Percentiles rank a stretch among this genome's conserved stretches.
These are phyloP conservation scores for Perilla frutescens DNA, from an alignment of 257 asterid genomes.

Conservation along the genomic window DNA sequence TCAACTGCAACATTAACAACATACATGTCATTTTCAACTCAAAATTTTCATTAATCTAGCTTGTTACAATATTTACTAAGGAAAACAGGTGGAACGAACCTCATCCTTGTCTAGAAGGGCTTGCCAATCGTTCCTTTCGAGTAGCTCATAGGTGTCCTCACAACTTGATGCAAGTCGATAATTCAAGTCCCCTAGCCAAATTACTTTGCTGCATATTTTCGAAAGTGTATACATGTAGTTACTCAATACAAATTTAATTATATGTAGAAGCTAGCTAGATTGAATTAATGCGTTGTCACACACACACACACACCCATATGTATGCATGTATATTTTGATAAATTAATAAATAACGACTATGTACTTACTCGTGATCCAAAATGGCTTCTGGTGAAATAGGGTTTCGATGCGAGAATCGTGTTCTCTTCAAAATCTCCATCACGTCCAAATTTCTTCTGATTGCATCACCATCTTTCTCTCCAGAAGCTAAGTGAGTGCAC, in stretches of 20 bases:
- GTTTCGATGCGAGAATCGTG: constrained; percentile 54
- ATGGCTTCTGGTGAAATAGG: constrained; percentile 49
- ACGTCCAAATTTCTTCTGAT: constrained; percentile 71
- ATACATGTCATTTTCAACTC: background rate
- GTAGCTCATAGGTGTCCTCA: constrained; percentile 53
- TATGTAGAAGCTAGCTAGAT: too few relatives aligned
- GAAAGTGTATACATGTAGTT: background rate
- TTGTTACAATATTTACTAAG: too few relatives aligned
- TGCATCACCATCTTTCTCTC: constrained; percentile 75
- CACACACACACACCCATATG: background rate
- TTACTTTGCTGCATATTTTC: constrained; percentile 57
- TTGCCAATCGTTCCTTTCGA: constrained; percentile 70
- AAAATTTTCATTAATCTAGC: too few relatives aligned
- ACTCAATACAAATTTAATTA: background rate
- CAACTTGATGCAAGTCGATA: constrained; percentile 66
- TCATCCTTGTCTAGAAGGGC: constrained; percentile 75
- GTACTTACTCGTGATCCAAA: constrained; percentile 72
- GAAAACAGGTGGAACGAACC: constrained; percentile 39
- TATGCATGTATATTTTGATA: too few relatives aligned
- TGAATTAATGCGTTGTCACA: too few relatives aligned
- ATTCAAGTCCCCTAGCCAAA: constrained; percentile 94
- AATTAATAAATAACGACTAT: too few relatives aligned
- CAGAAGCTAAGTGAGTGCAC: constrained; percentile 87
- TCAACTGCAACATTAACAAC: constrained; percentile 50
- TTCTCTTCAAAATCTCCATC: constrained; percentile 63